Percentiles rank a stretch among this genome's conserved stretches.
Evolutionary conservation across 768 basidiomycete genomes (phyloP).

Genomic region (Lentinula raphanica): DNA sequence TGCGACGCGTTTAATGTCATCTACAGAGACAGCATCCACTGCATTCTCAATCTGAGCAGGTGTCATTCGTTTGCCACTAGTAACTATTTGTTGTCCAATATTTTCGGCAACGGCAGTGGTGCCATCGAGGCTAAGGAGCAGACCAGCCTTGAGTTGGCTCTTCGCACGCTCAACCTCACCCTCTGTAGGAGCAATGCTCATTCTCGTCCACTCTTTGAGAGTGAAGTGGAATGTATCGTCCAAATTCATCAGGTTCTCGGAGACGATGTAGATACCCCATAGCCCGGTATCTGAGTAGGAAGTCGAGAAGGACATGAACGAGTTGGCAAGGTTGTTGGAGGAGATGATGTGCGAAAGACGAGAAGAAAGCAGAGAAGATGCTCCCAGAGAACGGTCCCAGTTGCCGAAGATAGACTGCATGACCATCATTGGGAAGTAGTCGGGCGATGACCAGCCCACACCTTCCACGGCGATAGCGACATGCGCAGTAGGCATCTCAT

Average conservation of each 20-base stretch:
- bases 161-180: conserved; percentile 96
- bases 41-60: conserved; percentile 93
- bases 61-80: conserved; percentile 83
- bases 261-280: conserved; percentile 97
- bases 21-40: conserved; percentile 81
- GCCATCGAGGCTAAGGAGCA: conserved; percentile 90
- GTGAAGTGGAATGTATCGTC: conserved; percentile 95
- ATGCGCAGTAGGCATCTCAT: conserved; percentile 83
- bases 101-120: conserved; percentile 96
- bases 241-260: conserved; percentile 90
- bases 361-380: conserved; percentile 84
- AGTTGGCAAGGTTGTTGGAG: conserved; percentile 93
- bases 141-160: conserved; percentile 94
- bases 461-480: conserved; percentile 97
- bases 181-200: conserved; percentile 80
- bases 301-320: conserved; percentile 98
- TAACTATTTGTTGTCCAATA: conserved; percentile 96
- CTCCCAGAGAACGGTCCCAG: conserved; percentile 96
- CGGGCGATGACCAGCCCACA: conserved; percentile 95
- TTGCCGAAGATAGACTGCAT: conserved; percentile 98
- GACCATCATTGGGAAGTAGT: conserved; percentile 99
- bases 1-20: conserved; percentile 90
- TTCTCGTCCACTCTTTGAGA: conserved; percentile 90
- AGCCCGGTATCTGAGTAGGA: conserved; percentile 98
- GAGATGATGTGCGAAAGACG: conserved; percentile 89